Evolutionary conservation across 2,329 filamentous ascomycete genomes (phyloP), one percentile per base, ranked within the genome.

Genomic region (Talaromyces sp.): DNA sequence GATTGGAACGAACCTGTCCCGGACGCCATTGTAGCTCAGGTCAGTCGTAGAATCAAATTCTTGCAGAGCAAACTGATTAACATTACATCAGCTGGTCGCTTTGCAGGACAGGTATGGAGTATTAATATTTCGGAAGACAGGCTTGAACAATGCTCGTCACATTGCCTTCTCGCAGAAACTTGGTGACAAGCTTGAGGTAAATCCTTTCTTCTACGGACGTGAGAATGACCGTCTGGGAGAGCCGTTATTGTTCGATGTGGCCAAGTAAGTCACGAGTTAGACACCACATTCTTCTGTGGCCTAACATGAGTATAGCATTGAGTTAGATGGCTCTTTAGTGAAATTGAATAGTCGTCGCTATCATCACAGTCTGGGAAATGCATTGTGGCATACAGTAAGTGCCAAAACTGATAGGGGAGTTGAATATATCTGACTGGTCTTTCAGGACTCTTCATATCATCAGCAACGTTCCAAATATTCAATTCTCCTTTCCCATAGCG

Each of bases 401-500:
- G 9, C 35, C 32, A 6, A 43, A 29, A 30, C 41, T 44, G 20
- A 30, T 51, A 20, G 43, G 14, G 20, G 39, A 32, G 22, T 29
- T 11, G 24, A 16, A 33, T 24, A 33, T 17, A 5, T 16, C 22
- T 45, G 5, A 22, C 27, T 17, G 11, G 43, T 27, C 19, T 42
- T 33, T 13, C 29, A 55, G 49, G 64, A 67, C 35, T 66, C 64
- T 11, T 60, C 60, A 29, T 66, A 62, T 52, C 57, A 67, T 45
- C 65, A 67, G 44, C 58, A 65, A 24, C 61, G 64, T 9, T 62
- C 63, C 1, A 65, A 65, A 43, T 67, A 66, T 48, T 66, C 64
- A 3, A 58, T 61, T 32, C 49, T 61, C 11, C 50, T 59, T 14
- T 63, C 52, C 16, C 64, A 65, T 42, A 57, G 57, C 3, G 51